Evolutionary conservation across 768 basidiomycete species (phyloP).

Genomic region (Calocera cornea): DNA sequence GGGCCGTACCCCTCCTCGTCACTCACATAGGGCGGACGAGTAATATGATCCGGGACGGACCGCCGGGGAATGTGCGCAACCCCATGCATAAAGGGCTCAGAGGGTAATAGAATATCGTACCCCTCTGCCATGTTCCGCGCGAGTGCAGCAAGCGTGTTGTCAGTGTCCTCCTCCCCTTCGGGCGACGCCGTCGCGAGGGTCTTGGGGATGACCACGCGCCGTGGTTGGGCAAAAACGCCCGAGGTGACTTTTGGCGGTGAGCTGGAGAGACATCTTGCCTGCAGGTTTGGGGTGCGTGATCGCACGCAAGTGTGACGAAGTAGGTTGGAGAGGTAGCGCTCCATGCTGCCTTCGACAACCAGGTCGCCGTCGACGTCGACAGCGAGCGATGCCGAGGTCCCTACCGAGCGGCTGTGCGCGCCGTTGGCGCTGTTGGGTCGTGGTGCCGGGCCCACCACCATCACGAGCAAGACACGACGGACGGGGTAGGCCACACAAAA

Average conservation of each 20-base stretch:
- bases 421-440: not conserved
- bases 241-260: not conserved
- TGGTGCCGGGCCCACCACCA: not conserved
- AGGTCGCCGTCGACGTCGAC: not conserved
- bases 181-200: not conserved
- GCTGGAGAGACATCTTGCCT: not conserved
- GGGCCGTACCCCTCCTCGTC: constrained; percentile 13
- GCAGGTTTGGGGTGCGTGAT: not conserved
- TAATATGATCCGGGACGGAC: constrained; percentile 42
- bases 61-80: constrained; percentile 46
- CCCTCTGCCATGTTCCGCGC: constrained; percentile 21
- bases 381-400: not conserved
- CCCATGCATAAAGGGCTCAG: constrained; percentile 51
- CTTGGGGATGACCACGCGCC: not conserved
- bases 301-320: not conserved
- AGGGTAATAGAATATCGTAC: constrained; percentile 50
- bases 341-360: not conserved
- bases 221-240: not conserved
- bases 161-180: not conserved
- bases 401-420: not conserved
- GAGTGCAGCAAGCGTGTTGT: constrained; percentile 5
- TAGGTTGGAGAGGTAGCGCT: not conserved
- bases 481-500: not conserved
- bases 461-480: not conserved
- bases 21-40: constrained; percentile 40